These are phyloP conservation scores for Ceratocystis eucalypticola DNA, from an alignment of 2,329 filamentous ascomycete species.

Conservation along the genomic window DNA sequence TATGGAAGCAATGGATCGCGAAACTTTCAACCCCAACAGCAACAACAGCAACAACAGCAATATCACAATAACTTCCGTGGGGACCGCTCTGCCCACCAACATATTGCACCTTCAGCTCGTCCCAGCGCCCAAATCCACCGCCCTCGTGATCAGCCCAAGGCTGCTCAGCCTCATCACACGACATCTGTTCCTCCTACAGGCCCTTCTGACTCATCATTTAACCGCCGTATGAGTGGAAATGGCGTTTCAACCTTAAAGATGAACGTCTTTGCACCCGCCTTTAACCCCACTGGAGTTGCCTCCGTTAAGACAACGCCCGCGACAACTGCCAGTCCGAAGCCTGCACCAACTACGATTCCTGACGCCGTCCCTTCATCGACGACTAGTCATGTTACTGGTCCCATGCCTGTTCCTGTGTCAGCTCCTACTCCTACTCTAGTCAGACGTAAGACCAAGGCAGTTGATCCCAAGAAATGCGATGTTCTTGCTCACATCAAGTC, in stretches of 20 bases:
- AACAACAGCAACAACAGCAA: conserved; percentile 4
- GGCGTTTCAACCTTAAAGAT: conserved; percentile 38
- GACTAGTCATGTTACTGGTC: background rate
- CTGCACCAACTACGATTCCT: conserved; percentile 6
- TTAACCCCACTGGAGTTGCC: conserved; percentile 53
- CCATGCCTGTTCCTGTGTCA: background rate
- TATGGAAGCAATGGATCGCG: conserved; percentile 31
- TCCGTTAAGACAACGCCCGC: conserved; percentile 13
- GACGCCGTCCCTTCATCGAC: background rate
- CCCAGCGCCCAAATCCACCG: conserved; percentile 7
- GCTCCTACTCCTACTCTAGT: conserved; percentile 34
- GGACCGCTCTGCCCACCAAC: conserved; percentile 6
- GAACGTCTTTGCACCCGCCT: conserved; percentile 62
- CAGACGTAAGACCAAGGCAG: conserved; percentile 55
- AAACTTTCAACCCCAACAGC: conserved; percentile 25
- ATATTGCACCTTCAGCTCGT: conserved; percentile 4
- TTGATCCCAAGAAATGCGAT: conserved; percentile 56
- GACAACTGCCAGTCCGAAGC: conserved; percentile 2
- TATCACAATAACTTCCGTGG: conserved; percentile 11
- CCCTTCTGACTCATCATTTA: conserved; percentile 38
- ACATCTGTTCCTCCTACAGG: conserved; percentile 58
- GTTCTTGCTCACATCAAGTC: conserved; percentile 43
- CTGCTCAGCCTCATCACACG: conserved; percentile 37
- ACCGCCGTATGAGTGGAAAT: conserved; percentile 38
- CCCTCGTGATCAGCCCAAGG: background rate